Conservation (phyloP, 2,329 filamentous ascomycete genomes). For the Elsinoe australis region DNA sequence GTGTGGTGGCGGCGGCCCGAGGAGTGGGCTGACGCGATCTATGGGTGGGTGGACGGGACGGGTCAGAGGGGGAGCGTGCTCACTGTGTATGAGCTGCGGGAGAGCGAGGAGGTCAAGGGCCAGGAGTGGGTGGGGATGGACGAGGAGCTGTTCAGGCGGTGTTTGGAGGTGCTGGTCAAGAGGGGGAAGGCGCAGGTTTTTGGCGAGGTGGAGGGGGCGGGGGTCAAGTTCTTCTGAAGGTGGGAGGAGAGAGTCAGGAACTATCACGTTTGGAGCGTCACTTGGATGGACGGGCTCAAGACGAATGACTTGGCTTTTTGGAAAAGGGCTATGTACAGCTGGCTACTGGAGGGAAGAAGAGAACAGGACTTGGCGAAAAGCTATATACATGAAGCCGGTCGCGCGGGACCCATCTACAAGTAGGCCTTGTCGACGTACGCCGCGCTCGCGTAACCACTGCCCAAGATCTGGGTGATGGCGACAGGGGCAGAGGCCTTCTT, state of each 20-base stretch:
- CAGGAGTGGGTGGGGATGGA: constrained; percentile 53
- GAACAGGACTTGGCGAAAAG: background rate
- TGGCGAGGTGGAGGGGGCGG: constrained; percentile 76
- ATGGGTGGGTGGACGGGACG: constrained; percentile 74
- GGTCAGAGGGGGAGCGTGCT: constrained; percentile 82
- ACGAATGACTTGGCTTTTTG: background rate
- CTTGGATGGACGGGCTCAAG: too few species aligned
- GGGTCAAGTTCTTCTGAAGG: constrained; percentile 97
- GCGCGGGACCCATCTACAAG: constrained; percentile 19
- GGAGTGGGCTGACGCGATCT: constrained; percentile 78
- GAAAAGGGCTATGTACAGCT: background rate
- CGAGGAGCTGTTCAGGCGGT: constrained; percentile 67
- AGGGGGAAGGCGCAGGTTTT: constrained; percentile 89
- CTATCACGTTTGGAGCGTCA: too few species aligned
- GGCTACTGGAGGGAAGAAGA: background rate
- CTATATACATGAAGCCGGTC: constrained; percentile 8
- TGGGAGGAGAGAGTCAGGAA: background rate
- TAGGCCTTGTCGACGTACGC: constrained; percentile 41
- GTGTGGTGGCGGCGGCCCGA: constrained; percentile 81
- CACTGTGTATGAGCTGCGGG: constrained; percentile 82
- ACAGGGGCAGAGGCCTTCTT: constrained; percentile 36
- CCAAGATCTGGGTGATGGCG: constrained; percentile 40
- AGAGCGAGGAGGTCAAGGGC: constrained; percentile 69
- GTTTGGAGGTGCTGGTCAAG: constrained; percentile 75
- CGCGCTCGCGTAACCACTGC: constrained; percentile 33